Base-by-base conservation (phyloP, 352 stramenopile genomes). In the Pseudoperonospora humuli region DNA sequence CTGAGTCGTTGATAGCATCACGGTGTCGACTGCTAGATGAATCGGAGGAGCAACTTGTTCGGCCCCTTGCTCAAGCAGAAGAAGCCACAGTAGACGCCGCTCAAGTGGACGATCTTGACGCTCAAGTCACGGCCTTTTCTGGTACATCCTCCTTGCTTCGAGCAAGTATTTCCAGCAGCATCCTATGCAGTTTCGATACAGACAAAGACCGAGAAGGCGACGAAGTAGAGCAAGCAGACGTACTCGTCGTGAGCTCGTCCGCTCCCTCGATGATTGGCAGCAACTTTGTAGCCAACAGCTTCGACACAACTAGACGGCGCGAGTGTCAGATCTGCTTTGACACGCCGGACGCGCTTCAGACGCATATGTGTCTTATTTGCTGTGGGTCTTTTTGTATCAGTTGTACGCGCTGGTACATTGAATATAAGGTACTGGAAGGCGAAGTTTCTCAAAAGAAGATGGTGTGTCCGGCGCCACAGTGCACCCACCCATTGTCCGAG, bases 281-380 rank as follows among this genome's bases (percentile, higher is more conserved):
- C n/a, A 42, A 34, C 14, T 11, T 47, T n/a, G 19, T 29, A 3
- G 18, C n/a, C 8, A 40, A 69, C 6, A 36, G 39, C 28, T 61
- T 73, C 27, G 64, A 70, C 35, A 54, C 50, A 28, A 37, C 13
- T 1, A 46, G 41, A 28, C 50, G 38, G 20, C 61, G 51, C 28
- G 70, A 84, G 35, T 88, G 76, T 45, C 69, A 84, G 59, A 84
- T 88, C 49, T 88, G 76, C 61, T 88, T 82, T 28, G 73, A 88
- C 36, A 65, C 58, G 21, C 50, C 85, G 38, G 70, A 82, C 15
- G 49, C 55, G 4, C 25, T 67, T 10, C 60, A 78, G 23, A 39
- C 54, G 3, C 69, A 86, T 29, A 60, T 61, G 31, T 89, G 76
- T 35, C 15, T 49, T 7, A 42, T 47, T 13, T 89, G 76, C 49